These are phyloP conservation scores for Podaxis sp. DNA, from an alignment of 768 basidiomycete species.

Conservation along the genomic window DNA sequence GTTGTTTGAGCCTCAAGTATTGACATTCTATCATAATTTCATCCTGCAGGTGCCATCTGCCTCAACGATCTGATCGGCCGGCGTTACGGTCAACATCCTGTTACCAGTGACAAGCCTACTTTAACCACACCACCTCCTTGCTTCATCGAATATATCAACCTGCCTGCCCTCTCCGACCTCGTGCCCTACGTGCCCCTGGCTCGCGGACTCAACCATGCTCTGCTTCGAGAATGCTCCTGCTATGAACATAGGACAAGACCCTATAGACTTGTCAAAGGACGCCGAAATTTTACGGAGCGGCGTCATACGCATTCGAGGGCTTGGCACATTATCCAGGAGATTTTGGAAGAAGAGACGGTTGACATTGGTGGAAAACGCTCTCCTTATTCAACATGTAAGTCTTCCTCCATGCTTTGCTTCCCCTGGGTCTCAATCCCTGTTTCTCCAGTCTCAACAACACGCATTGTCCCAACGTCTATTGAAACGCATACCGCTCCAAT, in stretches of 20 bases:
- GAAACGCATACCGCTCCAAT: slow-evolving; percentile 30
- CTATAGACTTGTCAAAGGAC: slow-evolving; percentile 14
- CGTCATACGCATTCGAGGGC: slow-evolving; percentile 5
- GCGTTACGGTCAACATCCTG: not conserved
- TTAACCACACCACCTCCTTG: slow-evolving; percentile 15
- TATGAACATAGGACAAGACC: slow-evolving; percentile 13
- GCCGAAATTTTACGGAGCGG: slow-evolving; percentile 9
- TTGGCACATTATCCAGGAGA: slow-evolving; percentile 7
- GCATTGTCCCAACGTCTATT: slow-evolving; percentile 9
- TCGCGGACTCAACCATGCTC: slow-evolving; percentile 11
- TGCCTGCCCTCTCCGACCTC: slow-evolving; percentile 10
- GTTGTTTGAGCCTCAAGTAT: slow-evolving; percentile 9
- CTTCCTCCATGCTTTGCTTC: not conserved
- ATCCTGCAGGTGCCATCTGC: slow-evolving; percentile 11
- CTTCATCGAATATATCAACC: slow-evolving; percentile 14
- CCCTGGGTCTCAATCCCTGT: not conserved
- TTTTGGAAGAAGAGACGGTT: slow-evolving; percentile 13
- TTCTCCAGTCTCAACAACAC: not conserved
- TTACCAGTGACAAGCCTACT: slow-evolving; percentile 12
- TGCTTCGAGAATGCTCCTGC: slow-evolving; percentile 15
- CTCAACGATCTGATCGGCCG: slow-evolving; percentile 16
- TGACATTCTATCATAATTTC: slow-evolving; percentile 8
- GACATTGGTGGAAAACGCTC: slow-evolving; percentile 15
- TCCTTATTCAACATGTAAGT: slow-evolving; percentile 15
- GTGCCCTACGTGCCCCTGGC: slow-evolving; percentile 11